Evolutionary conservation across 768 basidiomycete genomes (phyloP), one percentile per base, ranked within the genome.

Genomic region (Leccinum incarnatum): DNA sequence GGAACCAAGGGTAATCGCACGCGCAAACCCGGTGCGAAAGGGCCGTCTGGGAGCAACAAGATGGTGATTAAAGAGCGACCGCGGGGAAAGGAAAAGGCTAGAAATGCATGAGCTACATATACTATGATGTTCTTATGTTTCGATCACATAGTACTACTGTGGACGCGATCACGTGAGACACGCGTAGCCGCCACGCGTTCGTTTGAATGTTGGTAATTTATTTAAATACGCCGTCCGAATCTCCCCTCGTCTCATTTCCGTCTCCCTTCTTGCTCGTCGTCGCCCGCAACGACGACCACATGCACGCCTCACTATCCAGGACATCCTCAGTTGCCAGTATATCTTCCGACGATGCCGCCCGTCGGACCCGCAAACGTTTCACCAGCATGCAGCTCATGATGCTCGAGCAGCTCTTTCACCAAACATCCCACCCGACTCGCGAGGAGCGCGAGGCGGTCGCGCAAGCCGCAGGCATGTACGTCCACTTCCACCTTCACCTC

Each of bases 1-100:
- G 81, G 89, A 58, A 90, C 93, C 14, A 93, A 94, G 78, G 95
- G 95, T 59, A 91, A 87, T 60, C 83, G 96, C 58, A 99, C 96
- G 56, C 87, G 96, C 68, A 89, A 93, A 71, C 91, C 94, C 15
- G 93, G 93, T 49, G 91, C 89, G 58, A 93, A 90, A 68, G 40
- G 17, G 37, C 37, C 37, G 0, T 40, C 37, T 40, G 93, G 86
- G 72, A 88, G 89, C 67, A 94, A 94, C 79, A 92, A 88, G 80
- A 83, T 91, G 85, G 93, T 95, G 56, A 75, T 95, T 67, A 84
- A 85, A 59, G 91, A 95, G 75, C 81, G 93, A 46, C 92, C 93
- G 50, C 79, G 93, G 64, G 92, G 93, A 25, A 79, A 78, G 62
- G 81, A 82, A 63, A 83, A 79, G 75, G 40, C 37, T 40, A n/a